Evolutionary conservation across 345 rosid genomes (phyloP), one percentile per base, ranked within the genome.

Genomic region (Eucalyptus pumila): DNA sequence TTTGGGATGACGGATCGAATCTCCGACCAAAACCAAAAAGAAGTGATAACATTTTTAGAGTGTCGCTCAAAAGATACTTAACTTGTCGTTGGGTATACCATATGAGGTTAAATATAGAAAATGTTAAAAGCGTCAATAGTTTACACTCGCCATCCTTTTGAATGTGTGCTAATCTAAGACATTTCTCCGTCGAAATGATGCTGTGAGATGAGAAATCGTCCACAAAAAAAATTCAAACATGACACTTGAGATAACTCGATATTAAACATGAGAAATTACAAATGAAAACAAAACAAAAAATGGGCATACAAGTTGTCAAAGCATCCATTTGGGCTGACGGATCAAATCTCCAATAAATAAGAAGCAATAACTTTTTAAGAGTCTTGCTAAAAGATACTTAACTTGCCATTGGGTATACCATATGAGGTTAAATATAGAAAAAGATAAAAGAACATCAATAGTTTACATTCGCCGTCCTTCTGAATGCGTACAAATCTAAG

Each of bases 401-500:
- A 72, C 45, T 72, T 19, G 6, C 9, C 0, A 7, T 9, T 9
- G 21, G 42, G 24, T 34, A 69, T 69, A 17, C 26, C 7, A 34
- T 1, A 34, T 34, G 7, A 69, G 2, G 4, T 32, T 69, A 69
- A 0, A 34, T 3, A 11, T 16, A 16, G 7, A 17, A 17, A 69
- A 34, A 69, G 44, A 34, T 9, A 2, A 34, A 17, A 19, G 14
- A 19, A 37, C 26, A 1, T 17, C 7, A 13, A 19, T 11, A 34
- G 11, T 2, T 19, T 24, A 34, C 26, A 19, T 24, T 34, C 13
- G 2, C 80, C 44, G 19, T 17, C 13, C 14, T 34, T 34, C 0
- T 0, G 1, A 37, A 72, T 19, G 40, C 0, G 3, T 17, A 21
- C 8, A 19, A 72, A 34, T 34, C 4, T 10, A 2, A 34, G 7